Evolutionary conservation across 2,329 filamentous ascomycete species (phyloP).

Genomic region (Pseudogymnoascus sp.): DNA sequence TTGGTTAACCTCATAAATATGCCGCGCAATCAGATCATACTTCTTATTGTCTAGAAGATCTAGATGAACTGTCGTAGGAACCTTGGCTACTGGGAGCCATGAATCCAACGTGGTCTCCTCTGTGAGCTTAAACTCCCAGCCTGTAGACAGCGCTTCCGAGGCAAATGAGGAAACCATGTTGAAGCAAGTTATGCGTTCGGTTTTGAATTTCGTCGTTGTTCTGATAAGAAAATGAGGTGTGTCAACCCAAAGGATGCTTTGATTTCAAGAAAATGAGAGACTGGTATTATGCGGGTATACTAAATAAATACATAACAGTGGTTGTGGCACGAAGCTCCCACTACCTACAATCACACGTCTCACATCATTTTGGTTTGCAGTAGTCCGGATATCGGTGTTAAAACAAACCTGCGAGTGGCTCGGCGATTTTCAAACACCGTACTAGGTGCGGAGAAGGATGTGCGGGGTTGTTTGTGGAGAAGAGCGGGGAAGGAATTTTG

Average conservation of each 20-base stretch:
- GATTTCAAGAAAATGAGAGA: too few relatives aligned
- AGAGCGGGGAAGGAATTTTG: too few relatives aligned
- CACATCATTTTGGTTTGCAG: background rate
- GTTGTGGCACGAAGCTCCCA: too few relatives aligned
- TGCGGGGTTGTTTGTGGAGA: background rate
- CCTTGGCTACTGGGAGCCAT: constrained; percentile 2
- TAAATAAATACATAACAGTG: too few relatives aligned
- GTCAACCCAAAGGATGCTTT: too few relatives aligned
- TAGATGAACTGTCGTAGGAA: constrained; percentile 11
- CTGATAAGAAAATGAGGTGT: too few relatives aligned
- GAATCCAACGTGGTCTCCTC: background rate
- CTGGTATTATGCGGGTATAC: too few relatives aligned
- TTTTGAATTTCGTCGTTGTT: too few relatives aligned
- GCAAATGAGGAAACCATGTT: background rate
- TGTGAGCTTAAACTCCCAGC: background rate
- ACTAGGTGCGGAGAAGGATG: background rate
- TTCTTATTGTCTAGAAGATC: constrained; percentile 11
- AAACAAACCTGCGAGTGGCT: background rate
- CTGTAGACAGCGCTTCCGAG: background rate
- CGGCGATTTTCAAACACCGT: background rate
- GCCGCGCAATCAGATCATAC: background rate
- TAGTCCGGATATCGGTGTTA: background rate
- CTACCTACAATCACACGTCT: background rate
- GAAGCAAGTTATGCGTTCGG: too few relatives aligned
- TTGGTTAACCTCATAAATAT: background rate